Conservation (phyloP, 78 protist genomes). For the Protostelium mycophagum region DNA sequence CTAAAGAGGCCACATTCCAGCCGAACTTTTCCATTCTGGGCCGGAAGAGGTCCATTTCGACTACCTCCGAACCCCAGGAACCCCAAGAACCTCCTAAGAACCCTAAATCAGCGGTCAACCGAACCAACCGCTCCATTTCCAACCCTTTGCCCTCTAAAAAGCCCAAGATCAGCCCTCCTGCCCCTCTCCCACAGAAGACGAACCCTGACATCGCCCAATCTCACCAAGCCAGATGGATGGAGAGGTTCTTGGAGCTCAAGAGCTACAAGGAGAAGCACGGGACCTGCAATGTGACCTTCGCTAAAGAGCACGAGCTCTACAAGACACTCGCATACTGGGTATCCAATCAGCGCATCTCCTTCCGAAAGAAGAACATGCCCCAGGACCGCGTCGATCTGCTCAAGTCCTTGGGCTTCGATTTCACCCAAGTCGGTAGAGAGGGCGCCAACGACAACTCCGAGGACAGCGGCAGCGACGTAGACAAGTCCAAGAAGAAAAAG, state of each 20-base stretch:
- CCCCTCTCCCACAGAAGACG: neutral
- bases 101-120: neutral
- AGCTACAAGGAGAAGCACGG: constrained; percentile 1
- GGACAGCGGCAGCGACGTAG: neutral
- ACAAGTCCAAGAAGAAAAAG: neutral
- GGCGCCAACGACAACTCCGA: neutral
- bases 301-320: neutral
- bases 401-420: neutral
- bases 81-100: neutral
- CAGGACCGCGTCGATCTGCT: neutral
- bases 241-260: neutral
- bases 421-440: neutral
- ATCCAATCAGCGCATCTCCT: neutral
- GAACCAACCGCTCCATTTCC: neutral
- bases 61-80: neutral
- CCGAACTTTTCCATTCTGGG: neutral
- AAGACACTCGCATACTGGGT: neutral
- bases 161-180: neutral
- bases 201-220: neutral
- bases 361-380: neutral
- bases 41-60: neutral
- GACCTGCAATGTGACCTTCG: neutral
- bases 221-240: neutral
- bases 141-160: neutral
- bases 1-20: too few species aligned